These are phyloP conservation scores for Fusarium succisae DNA, from an alignment of 2,329 filamentous ascomycete genomes.

Conservation along the genomic window DNA sequence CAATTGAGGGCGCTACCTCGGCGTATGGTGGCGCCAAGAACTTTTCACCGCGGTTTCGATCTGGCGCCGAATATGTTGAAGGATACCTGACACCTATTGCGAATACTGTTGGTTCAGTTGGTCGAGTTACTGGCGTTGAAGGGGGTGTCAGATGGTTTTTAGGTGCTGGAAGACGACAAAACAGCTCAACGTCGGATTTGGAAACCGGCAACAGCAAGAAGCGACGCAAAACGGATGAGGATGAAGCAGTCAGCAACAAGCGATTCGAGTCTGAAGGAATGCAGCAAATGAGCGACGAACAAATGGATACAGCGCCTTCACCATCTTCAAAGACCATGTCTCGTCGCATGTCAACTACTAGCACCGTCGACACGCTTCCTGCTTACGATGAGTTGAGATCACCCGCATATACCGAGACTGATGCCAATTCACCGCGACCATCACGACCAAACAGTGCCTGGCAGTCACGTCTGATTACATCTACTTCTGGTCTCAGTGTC, in stretches of 20 bases:
- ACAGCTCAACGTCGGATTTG: constrained; percentile 56
- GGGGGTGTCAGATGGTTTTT: constrained; percentile 87
- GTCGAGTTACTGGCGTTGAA: constrained; percentile 87
- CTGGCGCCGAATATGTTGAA: constrained; percentile 91
- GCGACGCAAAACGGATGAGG: constrained; percentile 63
- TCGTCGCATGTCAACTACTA: constrained; percentile 70
- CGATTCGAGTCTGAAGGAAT: constrained; percentile 42
- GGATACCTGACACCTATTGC: constrained; percentile 86
- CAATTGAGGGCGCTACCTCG: constrained; percentile 84
- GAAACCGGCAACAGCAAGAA: constrained; percentile 62
- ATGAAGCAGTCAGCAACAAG: constrained; percentile 44
- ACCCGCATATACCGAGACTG: constrained; percentile 75
- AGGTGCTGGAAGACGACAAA: constrained; percentile 64
- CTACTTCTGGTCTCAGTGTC: constrained; percentile 88
- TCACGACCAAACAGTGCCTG: constrained; percentile 60
- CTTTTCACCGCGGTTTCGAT: constrained; percentile 87
- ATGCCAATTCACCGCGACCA: constrained; percentile 43
- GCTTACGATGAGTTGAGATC: constrained; percentile 84
- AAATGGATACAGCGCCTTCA: constrained; percentile 40
- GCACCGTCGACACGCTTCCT: constrained; percentile 78
- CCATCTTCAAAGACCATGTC: constrained; percentile 45
- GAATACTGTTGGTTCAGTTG: constrained; percentile 85
- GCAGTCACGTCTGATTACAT: constrained; percentile 87
- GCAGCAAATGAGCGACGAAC: constrained; percentile 41
- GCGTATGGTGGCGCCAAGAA: constrained; percentile 90